A percentile compares a stretch with the other conserved stretches of the same genome.
These are phyloP conservation scores for Capsicum chinense DNA, from an alignment of 257 asterid genomes.

Conservation along the genomic window DNA sequence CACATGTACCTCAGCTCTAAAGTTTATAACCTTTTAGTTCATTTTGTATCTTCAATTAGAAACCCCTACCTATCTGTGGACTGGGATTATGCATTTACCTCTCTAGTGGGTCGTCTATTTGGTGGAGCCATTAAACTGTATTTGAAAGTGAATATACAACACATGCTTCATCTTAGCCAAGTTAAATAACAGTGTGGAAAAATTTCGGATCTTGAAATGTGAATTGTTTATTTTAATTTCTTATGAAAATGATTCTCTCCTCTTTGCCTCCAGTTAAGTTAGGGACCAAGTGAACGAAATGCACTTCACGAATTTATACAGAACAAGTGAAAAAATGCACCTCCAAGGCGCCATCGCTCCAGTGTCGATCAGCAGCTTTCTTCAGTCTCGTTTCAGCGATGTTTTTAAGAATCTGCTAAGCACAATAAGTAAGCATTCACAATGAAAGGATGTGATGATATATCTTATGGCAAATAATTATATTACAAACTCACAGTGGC, in stretches of 20 bases:
- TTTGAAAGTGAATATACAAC: background rate
- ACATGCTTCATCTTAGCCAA: background rate
- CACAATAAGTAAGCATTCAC: background rate
- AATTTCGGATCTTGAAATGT: background rate
- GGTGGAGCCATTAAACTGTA: background rate
- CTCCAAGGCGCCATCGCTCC: slow-evolving; percentile 89
- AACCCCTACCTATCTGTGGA: background rate
- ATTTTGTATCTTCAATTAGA: background rate
- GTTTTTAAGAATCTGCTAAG: slow-evolving; percentile 64
- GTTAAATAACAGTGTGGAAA: background rate
- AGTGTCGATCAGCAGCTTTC: slow-evolving; percentile 85
- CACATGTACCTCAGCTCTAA: background rate
- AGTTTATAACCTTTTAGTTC: background rate
- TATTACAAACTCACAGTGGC: slow-evolving; percentile 56
- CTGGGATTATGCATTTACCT: slow-evolving; percentile 6
- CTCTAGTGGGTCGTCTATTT: background rate
- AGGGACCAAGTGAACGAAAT: background rate
- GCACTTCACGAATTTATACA: background rate
- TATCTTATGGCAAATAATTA: slow-evolving; percentile 23
- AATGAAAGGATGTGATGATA: background rate
- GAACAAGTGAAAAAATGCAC: slow-evolving; percentile 24
- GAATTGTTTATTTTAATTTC: background rate
- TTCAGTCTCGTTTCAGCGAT: slow-evolving; percentile 79
- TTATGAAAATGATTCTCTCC: background rate
- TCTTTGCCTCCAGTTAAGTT: background rate